Conservation (phyloP, 768 basidiomycete genomes). For the Thelephora aurantiotincta region DNA sequence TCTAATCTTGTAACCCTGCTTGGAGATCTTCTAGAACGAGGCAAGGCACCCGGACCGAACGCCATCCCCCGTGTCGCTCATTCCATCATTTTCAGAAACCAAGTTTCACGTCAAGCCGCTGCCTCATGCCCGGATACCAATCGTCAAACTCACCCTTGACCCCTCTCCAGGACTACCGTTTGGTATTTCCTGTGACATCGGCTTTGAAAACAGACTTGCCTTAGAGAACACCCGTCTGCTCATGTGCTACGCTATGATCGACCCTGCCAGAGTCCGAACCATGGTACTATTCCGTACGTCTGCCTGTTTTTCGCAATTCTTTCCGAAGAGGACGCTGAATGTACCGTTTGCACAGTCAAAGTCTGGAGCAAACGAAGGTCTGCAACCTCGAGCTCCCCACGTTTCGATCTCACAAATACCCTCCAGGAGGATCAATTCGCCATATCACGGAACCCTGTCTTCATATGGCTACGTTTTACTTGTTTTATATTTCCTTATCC, state of each 20-base stretch:
- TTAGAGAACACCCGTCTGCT: conserved; percentile 93
- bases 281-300: conserved; percentile 92
- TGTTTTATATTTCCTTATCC: conserved; percentile 94
- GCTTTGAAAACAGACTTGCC: conserved; percentile 94
- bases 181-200: conserved; percentile 96
- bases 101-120: conserved; percentile 94
- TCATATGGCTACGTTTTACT: conserved; percentile 97
- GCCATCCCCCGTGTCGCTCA: conserved; percentile 3
- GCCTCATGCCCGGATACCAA: conserved; percentile 94
- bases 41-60: conserved; percentile 25
- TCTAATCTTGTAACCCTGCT: conserved; percentile 89
- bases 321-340: conserved; percentile 1
- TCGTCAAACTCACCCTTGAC: conserved; percentile 90
- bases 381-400: conserved; percentile 7
- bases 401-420: conserved; percentile 2
- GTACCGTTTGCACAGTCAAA: conserved; percentile 50
- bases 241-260: conserved; percentile 95
- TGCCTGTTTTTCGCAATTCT: conserved; percentile 8
- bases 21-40: conserved; percentile 84
- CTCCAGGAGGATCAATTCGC: conserved; percentile 90
- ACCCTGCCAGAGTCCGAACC: conserved; percentile 85
- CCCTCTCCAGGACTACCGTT: conserved; percentile 68
- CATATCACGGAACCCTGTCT: conserved; percentile 91
- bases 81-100: conserved; percentile 44
- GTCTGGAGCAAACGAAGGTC: conserved; percentile 96